Percentiles rank a stretch among this genome's conserved stretches.
Conservation (phyloP, 108 stramenopile genomes). For the Cyclotella sp. region DNA sequence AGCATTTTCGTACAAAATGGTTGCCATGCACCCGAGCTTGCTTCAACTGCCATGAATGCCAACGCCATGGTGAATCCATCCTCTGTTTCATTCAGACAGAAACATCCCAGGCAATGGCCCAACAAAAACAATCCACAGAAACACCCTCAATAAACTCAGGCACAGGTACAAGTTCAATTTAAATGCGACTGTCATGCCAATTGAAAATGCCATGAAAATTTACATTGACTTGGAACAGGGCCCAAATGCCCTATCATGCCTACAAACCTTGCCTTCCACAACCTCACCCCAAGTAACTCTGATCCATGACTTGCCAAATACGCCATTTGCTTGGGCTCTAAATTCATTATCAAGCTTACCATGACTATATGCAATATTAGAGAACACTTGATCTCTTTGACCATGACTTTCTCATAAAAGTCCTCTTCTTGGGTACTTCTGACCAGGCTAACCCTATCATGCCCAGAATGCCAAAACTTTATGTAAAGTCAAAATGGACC, state of each 20-base stretch:
- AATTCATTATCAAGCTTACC: not conserved
- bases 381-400: not conserved
- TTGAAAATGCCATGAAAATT: too few relatives aligned
- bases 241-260: not conserved
- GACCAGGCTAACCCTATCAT: not conserved
- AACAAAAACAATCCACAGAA: too few relatives aligned
- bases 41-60: too few relatives aligned
- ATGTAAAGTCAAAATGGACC: constrained; percentile 13
- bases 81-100: too few relatives aligned
- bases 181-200: too few relatives aligned
- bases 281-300: not conserved
- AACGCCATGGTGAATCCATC: too few relatives aligned
- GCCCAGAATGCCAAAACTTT: not conserved
- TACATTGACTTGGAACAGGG: too few relatives aligned
- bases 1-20: too few relatives aligned
- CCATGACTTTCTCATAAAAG: not conserved
- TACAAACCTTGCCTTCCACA: not conserved
- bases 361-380: not conserved
- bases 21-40: too few relatives aligned
- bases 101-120: too few relatives aligned
- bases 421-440: not conserved
- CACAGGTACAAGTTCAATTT: too few relatives aligned
- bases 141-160: too few relatives aligned
- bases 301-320: not conserved
- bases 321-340: not conserved